These are phyloP conservation scores for Phytophthora brassicae DNA, from an alignment of 352 stramenopile species.

Conservation along the genomic window DNA sequence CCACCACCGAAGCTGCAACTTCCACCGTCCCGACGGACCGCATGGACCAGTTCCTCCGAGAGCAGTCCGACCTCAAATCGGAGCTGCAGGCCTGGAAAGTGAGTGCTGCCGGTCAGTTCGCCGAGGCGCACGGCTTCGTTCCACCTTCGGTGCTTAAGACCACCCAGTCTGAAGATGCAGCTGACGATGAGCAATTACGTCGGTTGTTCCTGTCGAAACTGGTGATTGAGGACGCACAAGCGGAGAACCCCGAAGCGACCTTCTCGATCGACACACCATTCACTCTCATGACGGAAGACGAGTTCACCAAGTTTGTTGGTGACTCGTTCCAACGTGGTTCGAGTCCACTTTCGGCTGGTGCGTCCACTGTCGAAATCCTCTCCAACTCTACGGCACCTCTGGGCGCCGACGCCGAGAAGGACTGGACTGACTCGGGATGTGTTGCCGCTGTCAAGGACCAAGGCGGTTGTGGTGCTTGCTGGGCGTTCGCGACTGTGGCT, in stretches of 20 bases:
- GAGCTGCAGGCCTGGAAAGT: constrained; percentile 57
- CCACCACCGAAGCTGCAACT: constrained; percentile 13
- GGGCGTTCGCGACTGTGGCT: constrained; percentile 92
- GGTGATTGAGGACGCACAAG: constrained; percentile 15
- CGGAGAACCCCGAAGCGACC: constrained; percentile 30
- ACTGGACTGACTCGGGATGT: constrained; percentile 34
- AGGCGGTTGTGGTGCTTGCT: constrained; percentile 94
- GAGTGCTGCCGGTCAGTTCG: constrained; percentile 46
- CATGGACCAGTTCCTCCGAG: constrained; percentile 48
- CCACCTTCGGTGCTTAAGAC: constrained; percentile 13
- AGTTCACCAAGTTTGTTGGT: constrained; percentile 31
- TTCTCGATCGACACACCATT: constrained; percentile 40
- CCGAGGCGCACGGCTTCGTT: constrained; percentile 51
- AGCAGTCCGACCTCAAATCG: constrained; percentile 37
- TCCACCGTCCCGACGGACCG: constrained; percentile 33
- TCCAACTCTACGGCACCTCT: no score
- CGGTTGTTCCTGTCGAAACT: constrained; percentile 38
- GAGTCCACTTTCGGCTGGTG: no score
- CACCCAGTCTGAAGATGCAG: neutral
- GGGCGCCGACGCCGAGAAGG: no score
- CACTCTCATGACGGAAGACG: constrained; percentile 37
- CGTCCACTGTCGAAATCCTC: neutral
- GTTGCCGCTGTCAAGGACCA: constrained; percentile 90
- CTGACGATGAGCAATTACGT: constrained; percentile 47
- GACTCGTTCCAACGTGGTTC: constrained; percentile 26